phyloP scores from a whole-genome alignment of 306 rosid species.

The Trichosanthes cucumerina region DNA sequence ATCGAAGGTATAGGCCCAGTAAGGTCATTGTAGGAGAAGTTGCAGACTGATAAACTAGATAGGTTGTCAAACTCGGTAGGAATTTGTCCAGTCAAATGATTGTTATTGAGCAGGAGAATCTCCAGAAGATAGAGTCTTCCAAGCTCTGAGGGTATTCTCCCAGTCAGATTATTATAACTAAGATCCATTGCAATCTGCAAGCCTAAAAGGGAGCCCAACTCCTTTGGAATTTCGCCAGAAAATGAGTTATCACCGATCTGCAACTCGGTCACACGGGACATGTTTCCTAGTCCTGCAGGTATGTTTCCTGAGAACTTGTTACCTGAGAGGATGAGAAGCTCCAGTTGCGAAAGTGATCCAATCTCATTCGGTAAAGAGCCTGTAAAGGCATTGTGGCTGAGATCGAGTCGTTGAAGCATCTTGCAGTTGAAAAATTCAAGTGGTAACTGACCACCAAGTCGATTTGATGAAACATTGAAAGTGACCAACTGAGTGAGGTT shows the following conservation, averaged over 20 bases:
- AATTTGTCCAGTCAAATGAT: conserved; percentile 71
- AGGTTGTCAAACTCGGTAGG: conserved; percentile 62
- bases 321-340: conserved; percentile 65
- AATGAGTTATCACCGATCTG: conserved; percentile 70
- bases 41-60: conserved; percentile 67
- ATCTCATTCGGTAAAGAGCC: conserved; percentile 59
- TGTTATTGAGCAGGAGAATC: conserved; percentile 67
- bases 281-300: conserved; percentile 57
- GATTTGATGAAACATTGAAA: conserved; percentile 76
- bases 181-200: conserved; percentile 91
- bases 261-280: conserved; percentile 71
- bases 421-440: conserved; percentile 48
- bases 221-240: conserved; percentile 67
- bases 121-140: conserved; percentile 64
- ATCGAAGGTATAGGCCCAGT: conserved; percentile 65
- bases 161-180: conserved; percentile 65
- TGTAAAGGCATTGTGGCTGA: conserved; percentile 52
- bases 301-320: conserved; percentile 61
- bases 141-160: conserved; percentile 60
- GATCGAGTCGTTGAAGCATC: conserved; percentile 86
- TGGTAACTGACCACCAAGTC: conserved; percentile 51
- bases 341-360: conserved; percentile 76
- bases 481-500: conserved; percentile 71
- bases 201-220: conserved; percentile 66
- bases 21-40: conserved; percentile 87